Base-by-base conservation (phyloP, 345 rosid species). In the Cardamine resedifolia region DNA sequence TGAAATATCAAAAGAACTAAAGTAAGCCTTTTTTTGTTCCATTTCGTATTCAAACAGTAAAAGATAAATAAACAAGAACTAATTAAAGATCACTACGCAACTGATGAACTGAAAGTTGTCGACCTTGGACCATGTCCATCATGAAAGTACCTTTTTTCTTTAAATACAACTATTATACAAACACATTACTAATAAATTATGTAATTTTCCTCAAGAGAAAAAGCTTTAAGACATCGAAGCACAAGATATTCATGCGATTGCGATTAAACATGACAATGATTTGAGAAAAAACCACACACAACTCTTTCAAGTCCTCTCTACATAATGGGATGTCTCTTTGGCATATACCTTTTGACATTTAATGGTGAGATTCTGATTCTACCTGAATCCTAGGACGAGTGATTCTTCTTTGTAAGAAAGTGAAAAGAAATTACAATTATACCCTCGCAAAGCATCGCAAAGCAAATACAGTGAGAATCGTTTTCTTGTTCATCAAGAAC, bases 111-210 rank as follows among this genome's bases (percentile, higher is more conserved):
- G 31, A 57, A 43, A 21, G 45, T 53, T 58, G 71, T 65, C 26
- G 47, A 39, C 43, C 44, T 73, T 64, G 66, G 60, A 73, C 72
- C 77, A 36, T 45, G 51, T 66, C 60, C 77, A 48, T 56, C 60
- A 6, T 28, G 23, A 45, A 45, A 73, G 57, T 48, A 58, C 19
- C 6, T 50, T 57, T 57, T 57, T 36, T 44, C 64, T 55, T 55
- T 19, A 28, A 36, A 50, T n/a, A 36, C 3, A 45, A 44, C 14
- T n/a, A 38, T 6, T 52, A 11, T 4, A 52, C 36, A 26, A 38
- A 16, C 28, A n/a, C 26, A n/a, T 23, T 15, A 31, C 45, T 23
- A 51, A 16, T 24, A 26, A 24, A 71, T 19, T 38, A 41, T n/a
- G n/a, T 28, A 19, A 26, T 8, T 39, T 50, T 16, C 30, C 16